Conservation (phyloP, 495 filamentous ascomycete species). For the Pseudevernia furfuracea region DNA sequence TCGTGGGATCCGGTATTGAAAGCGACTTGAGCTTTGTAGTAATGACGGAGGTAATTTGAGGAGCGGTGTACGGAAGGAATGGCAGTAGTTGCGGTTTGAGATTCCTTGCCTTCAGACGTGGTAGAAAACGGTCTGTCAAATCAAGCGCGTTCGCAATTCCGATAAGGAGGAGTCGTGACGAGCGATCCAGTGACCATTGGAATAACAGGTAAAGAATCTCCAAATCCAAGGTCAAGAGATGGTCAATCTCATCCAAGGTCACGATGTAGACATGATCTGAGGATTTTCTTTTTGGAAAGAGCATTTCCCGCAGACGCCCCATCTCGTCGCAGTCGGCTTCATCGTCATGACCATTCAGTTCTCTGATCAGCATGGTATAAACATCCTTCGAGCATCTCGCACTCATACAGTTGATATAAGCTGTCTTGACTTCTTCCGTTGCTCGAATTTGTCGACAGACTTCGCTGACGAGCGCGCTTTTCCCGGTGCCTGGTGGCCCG, state of each 20-base stretch:
- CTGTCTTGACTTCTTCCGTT: conserved; percentile 47
- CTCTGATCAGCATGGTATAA: conserved; percentile 63
- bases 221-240: conserved; percentile 76
- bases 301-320: conserved; percentile 52
- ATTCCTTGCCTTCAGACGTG: conserved; percentile 84
- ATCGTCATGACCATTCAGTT: conserved; percentile 50
- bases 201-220: conserved; percentile 86
- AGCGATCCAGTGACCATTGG: conserved; percentile 77
- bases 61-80: conserved; percentile 83
- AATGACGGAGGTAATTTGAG: conserved; percentile 83
- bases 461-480: conserved; percentile 84
- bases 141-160: conserved; percentile 97
- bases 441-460: conserved; percentile 54
- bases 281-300: conserved; percentile 50
- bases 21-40: conserved; percentile 73
- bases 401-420: conserved; percentile 93
- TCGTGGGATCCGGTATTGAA: conserved; percentile 39
- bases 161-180: conserved; percentile 72
- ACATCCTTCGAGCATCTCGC: conserved; percentile 78
- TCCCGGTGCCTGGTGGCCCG: conserved; percentile 91
- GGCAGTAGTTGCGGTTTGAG: conserved; percentile 83
- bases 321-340: conserved; percentile 49
- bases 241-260: conserved; percentile 89
- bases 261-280: conserved; percentile 58
- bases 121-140: conserved; percentile 88